A percentile compares a stretch with the other conserved stretches of the same genome.
These are phyloP conservation scores for Nemania abortiva DNA, from an alignment of 2,329 filamentous ascomycete genomes.

Conservation along the genomic window DNA sequence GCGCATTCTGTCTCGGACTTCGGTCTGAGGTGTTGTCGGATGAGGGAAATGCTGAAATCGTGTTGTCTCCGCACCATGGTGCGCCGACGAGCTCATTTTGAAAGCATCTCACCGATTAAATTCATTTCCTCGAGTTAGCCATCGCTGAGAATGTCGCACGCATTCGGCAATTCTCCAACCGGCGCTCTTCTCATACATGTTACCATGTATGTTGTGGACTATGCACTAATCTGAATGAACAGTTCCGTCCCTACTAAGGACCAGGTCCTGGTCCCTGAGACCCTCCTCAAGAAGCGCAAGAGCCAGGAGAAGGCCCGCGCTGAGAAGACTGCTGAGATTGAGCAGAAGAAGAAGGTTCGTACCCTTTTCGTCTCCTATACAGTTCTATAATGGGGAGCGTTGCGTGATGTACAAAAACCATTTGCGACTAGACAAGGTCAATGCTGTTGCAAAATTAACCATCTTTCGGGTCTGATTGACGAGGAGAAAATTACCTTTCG, in stretches of 20 bases:
- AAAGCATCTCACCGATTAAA: constrained; percentile 81
- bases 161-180: constrained; percentile 92
- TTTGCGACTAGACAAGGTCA: constrained; percentile 94
- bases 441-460: constrained; percentile 99
- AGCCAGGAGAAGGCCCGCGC: constrained; percentile 99
- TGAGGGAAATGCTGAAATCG: constrained; percentile 64
- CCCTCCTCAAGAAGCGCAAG: constrained; percentile 99
- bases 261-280: constrained; percentile 98
- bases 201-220: constrained; percentile 69
- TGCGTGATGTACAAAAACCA: constrained; percentile 88
- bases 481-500: constrained; percentile 36
- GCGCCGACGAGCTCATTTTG: neutral
- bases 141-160: constrained; percentile 90
- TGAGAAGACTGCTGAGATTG: constrained; percentile 80
- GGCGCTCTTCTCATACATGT: constrained; percentile 76
- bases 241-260: constrained; percentile 94
- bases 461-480: constrained; percentile 98
- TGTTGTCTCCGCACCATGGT: constrained; percentile 26
- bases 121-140: constrained; percentile 82
- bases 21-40: constrained; percentile 78
- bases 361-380: constrained; percentile 19
- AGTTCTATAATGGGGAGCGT: constrained; percentile 48
- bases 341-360: constrained; percentile 93
- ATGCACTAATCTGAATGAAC: constrained; percentile 80
- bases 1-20: constrained; percentile 60